phyloP scores from a whole-genome alignment of 768 basidiomycete species.

The Phlebiopsis flavidoalba region DNA sequence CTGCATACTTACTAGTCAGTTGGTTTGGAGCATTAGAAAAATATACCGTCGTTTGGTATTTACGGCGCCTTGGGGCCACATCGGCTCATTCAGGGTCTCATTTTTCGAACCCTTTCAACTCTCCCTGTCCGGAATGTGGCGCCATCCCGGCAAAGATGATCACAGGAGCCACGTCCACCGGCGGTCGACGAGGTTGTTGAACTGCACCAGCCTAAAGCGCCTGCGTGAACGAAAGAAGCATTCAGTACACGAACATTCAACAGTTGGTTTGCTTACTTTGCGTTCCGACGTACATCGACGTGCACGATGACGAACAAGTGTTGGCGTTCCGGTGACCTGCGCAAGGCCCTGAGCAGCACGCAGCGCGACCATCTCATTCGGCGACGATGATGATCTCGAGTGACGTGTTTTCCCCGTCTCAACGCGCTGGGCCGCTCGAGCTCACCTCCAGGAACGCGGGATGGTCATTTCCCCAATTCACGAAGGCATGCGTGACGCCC shows the following conservation, averaged over 20 bases:
- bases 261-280: slow-evolving; percentile 35
- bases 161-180: slow-evolving; percentile 52
- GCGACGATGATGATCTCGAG: slow-evolving; percentile 30
- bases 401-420: slow-evolving; percentile 26
- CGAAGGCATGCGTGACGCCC: slow-evolving; percentile 65
- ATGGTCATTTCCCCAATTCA: slow-evolving; percentile 77
- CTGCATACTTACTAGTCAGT: slow-evolving; percentile 26
- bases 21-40: not conserved
- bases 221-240: slow-evolving; percentile 24
- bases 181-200: slow-evolving; percentile 69
- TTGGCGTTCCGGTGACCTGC: slow-evolving; percentile 59
- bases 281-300: slow-evolving; percentile 67
- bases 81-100: slow-evolving; percentile 72
- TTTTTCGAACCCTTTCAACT: slow-evolving; percentile 60
- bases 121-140: slow-evolving; percentile 50
- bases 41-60: not conserved
- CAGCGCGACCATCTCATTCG: slow-evolving; percentile 74
- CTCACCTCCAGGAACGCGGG: slow-evolving; percentile 67
- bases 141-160: slow-evolving; percentile 71
- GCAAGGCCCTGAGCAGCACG: slow-evolving; percentile 70
- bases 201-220: slow-evolving; percentile 66
- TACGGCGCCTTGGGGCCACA: slow-evolving; percentile 64
- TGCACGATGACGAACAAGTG: slow-evolving; percentile 73
- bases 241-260: not conserved
- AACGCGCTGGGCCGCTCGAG: slow-evolving; percentile 50